Evolutionary conservation across 495 filamentous ascomycete genomes (phyloP), one percentile per base, ranked within the genome.

Genomic region (Pyronema omphalodes): DNA sequence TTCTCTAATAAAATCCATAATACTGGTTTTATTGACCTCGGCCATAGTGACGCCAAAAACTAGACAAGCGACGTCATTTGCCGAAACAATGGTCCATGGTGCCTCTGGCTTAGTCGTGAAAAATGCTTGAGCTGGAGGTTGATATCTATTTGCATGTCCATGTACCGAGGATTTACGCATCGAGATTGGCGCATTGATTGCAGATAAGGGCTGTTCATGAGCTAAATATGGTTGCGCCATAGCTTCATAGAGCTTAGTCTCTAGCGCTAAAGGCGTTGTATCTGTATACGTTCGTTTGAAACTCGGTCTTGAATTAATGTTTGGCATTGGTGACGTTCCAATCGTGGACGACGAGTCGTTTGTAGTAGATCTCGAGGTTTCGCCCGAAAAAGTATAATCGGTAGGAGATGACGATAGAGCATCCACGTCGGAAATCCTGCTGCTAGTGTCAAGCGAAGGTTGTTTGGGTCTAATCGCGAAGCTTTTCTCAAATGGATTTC

Each of bases 1-100:
- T 65, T 86, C 80, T 61, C 84, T 81, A 37, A 98, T 85, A 40
- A 98, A 86, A 65, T 96, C 91, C 52, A 98, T 66, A 53, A 98
- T 96, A 54, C 93, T 88, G 71, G 96, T 79, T 63, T 87, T 94
- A 33, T 86, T 79, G 36, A 98, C 82, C 68, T 98, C 91, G 7
- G 85, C 83, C 63, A 87, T 85, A 5, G 89, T 93, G 29, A 98
- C 86, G 37, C 91, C 91, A 68, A 98, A 96, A 45, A 98, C 77
- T 23, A 98, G 74, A 68, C 91, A 98, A 12, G 93, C 89, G 36
- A 98, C 73, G 66, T 98, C 91, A 63, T 98, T 98, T n/a, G 91
- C 93, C 7, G 89, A 83, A 45, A 94, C 72, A 53, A 98, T 94
- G 2, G 89, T 96, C 84, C 87, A 98, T 4, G 91, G 93, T 8